Evolutionary conservation across 495 filamentous ascomycete genomes (phyloP), one percentile per base, ranked within the genome.

Genomic region (Daldinia vernicosa): DNA sequence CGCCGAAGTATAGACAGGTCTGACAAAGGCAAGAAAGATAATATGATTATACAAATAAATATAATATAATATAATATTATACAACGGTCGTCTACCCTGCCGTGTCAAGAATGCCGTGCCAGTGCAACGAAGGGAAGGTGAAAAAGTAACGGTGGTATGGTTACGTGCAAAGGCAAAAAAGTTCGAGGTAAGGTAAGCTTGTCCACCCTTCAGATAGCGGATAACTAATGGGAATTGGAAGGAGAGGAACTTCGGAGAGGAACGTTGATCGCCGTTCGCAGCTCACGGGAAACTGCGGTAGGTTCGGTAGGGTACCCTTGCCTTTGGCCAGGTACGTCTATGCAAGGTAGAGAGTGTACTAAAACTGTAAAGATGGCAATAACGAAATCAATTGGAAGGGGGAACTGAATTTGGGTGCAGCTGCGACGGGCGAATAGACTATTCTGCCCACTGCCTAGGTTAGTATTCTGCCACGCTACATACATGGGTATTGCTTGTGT

Each of bases 31-130:
- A 61, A 66, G 37, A 52, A 58, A 35, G 19, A 24, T 22, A 45
- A 45, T 45, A 45, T 19, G 40, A 45, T 50, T 54, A 60, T 72
- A 56, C 64, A 47, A 65, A 43, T n/a, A 47, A 65, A 43, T n/a
- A 5, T 40, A 56, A 40, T 15, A 17, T 47, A 47, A 47, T 47
- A 47, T 47, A 4, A 47, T 50, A 47, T 47, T 55, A 60, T 72
- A 57, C 65, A 50, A 69, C 43, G 19, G 43, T 24, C 17, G 35
- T 24, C 60, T 17, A 66, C 60, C 60, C 61, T 62, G 28, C 30
- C 52, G 69, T 65, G 30, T 59, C 50, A 63, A 57, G 61, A 65
- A 69, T 62, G 70, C 51, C 62, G 66, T 19, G 30, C 51, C 28
- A 63, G 70, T 66, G 70, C 62, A 43, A 69, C 70, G 65, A 66